Percentiles rank a stretch among this genome's conserved stretches.
Conservation (phyloP, 2,329 filamentous ascomycete genomes). For the Claviceps spartinae region DNA sequence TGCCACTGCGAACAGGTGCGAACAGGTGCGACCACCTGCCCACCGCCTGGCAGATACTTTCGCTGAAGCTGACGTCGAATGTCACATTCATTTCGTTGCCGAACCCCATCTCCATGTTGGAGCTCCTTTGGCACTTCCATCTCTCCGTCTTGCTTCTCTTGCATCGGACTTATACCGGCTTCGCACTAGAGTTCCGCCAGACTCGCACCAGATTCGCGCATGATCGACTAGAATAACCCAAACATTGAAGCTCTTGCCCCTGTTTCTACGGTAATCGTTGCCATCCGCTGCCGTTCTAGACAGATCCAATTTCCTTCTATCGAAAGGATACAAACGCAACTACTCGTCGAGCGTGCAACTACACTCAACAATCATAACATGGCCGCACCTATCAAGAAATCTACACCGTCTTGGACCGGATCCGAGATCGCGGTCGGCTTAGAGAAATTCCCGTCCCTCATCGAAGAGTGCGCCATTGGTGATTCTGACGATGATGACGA, state of each 20-base stretch:
- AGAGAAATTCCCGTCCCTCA: neutral
- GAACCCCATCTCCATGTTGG: neutral
- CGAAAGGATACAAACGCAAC: neutral
- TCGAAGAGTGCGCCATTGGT: conserved; percentile 6
- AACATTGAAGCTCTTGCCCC: neutral
- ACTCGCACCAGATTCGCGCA: neutral
- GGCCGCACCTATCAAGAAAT: neutral
- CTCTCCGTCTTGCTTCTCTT: neutral
- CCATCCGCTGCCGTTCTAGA: neutral
- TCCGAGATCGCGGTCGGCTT: neutral
- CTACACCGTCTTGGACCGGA: neutral
- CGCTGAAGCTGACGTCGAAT: neutral
- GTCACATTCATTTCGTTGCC: neutral
- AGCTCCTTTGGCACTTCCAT: neutral
- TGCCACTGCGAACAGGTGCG: conserved; percentile 2
- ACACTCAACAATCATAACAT: neutral
- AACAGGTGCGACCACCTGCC: conserved; percentile 4
- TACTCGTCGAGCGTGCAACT: neutral
- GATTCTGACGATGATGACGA: conserved; percentile 8
- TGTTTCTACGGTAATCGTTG: neutral
- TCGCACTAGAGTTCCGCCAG: neutral
- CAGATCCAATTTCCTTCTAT: too few relatives aligned
- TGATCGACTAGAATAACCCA: neutral
- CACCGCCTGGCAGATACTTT: conserved; percentile 1
- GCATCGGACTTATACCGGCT: neutral